Evolutionary conservation across 805 yeast genomes (phyloP).

Genomic region (Pichia exigua): DNA sequence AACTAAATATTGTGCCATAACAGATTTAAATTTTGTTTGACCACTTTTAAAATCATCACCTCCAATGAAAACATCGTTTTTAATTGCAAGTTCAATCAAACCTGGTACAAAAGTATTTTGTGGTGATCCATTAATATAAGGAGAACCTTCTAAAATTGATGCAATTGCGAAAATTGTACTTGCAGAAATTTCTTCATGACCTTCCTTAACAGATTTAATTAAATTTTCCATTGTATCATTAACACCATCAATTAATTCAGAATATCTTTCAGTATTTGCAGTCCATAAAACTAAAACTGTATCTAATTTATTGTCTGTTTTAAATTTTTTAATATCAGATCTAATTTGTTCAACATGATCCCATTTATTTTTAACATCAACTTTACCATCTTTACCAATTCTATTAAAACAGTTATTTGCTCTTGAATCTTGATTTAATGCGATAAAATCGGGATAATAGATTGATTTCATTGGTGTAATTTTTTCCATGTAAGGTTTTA

Average conservation of each 20-base stretch:
- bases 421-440: constrained; percentile 86
- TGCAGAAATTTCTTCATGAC: constrained; percentile 82
- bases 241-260: constrained; percentile 68
- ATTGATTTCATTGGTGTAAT: constrained; percentile 73
- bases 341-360: constrained; percentile 81
- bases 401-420: constrained; percentile 80
- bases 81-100: constrained; percentile 80
- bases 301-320: constrained; percentile 63
- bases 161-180: constrained; percentile 95
- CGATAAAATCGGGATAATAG: constrained; percentile 94
- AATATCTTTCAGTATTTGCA: constrained; percentile 92
- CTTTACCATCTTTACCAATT: constrained; percentile 36
- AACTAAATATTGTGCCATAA: constrained; percentile 87
- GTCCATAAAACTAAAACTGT: constrained; percentile 92
- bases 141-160: constrained; percentile 75
- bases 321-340: constrained; percentile 74
- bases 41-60: constrained; percentile 98
- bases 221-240: constrained; percentile 85
- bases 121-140: constrained; percentile 94
- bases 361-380: constrained; percentile 66
- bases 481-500: constrained; percentile 53
- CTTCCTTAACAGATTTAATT: constrained; percentile 60
- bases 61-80: constrained; percentile 69
- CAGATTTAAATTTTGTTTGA: constrained; percentile 94
- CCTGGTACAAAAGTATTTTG: constrained; percentile 98